Conservation (phyloP, 495 filamentous ascomycete genomes). For the Pseudomonodictys pantanalensis region DNA sequence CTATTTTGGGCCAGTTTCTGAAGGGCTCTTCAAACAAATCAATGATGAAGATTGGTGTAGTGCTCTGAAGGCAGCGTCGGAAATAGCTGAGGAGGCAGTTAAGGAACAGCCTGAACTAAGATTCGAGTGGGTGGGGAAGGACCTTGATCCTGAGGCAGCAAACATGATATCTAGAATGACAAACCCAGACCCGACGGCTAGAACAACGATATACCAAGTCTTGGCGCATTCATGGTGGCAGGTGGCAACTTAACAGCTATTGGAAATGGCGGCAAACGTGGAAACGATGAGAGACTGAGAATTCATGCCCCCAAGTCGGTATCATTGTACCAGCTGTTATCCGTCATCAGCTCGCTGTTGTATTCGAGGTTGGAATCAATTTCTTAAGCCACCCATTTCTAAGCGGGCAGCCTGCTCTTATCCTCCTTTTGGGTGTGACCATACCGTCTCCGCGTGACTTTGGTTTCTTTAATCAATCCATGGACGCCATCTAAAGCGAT, state of each 20-base stretch:
- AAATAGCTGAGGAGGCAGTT: conserved; percentile 32
- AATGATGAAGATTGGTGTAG: conserved; percentile 33
- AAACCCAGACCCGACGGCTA: conserved; percentile 37
- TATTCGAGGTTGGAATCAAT: conserved; percentile 6
- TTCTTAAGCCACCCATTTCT: conserved; percentile 1
- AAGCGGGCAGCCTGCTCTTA: too few species aligned
- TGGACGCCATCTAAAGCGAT: too few species aligned
- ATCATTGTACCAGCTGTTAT: conserved; percentile 12
- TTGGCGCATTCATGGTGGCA: conserved; percentile 38
- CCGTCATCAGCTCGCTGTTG: conserved; percentile 11
- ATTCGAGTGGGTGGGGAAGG: conserved; percentile 35
- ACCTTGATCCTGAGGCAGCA: conserved; percentile 27
- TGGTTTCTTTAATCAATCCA: too few species aligned
- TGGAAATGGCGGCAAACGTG: conserved; percentile 14
- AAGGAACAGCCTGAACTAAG: conserved; percentile 32
- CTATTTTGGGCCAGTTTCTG: conserved; percentile 36
- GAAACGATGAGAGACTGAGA: conserved; percentile 21
- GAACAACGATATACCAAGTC: conserved; percentile 40
- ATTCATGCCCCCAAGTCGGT: conserved; percentile 19
- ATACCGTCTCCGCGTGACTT: too few species aligned
- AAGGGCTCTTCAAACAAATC: conserved; percentile 39
- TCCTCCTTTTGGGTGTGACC: too few species aligned
- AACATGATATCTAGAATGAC: conserved; percentile 40
- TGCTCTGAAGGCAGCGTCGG: conserved; percentile 32
- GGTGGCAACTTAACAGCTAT: conserved; percentile 27